Base-by-base conservation (phyloP, 2,329 filamentous ascomycete species). In the Chalaropsis ovoidea region DNA sequence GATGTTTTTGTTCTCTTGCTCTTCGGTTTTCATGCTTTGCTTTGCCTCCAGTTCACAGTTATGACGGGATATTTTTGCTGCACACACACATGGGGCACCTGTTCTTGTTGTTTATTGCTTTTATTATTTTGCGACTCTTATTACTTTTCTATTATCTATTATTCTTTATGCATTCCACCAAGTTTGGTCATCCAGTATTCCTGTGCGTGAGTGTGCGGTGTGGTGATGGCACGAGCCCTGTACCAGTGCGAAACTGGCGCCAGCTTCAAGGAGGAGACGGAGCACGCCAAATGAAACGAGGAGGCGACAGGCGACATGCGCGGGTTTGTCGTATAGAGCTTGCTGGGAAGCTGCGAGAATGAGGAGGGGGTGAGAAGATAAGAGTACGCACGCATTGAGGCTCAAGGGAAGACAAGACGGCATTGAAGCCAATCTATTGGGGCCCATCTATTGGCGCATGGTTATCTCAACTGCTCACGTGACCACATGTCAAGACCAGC, bases 1-100 rank as follows among this genome's bases (percentile, higher is more conserved):
- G 47, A 19, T 63, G 35, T 42, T 31, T 61, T 31, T 61, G 54
- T 42, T 27, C n/a, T 19, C 10, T 63, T 63, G 22, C 19, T 45
- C 24, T 27, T 43, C 15, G 22, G 47, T 15, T 52, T 17, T 31
- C 61, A 17, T 58, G 24, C 31, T 47, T 13, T 49, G 7, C 60
- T 54, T 64, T 27, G 41, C 42, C 42, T 49, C 41, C 49, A 42
- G 61, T 19, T 63, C 10, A 39, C 27, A 58, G 27, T 35, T 58
- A 58, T 56, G 52, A 35, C 31, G 10, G 24, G 54, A 52, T 63
- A 47, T 39, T 45, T 39, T 45, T 58, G 17, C 24, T 58, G 27
- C 54, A 58, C 54, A 39, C 54, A 31, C 52, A 31, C 35, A 41
- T 43, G 61, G 43, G 27, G 43, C 45, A 47, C 45, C 43, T 45